Evolutionary conservation across 108 stramenopile species (phyloP), one percentile per base, ranked within the genome.

Genomic region (Chaetoceros tenuissimus): DNA sequence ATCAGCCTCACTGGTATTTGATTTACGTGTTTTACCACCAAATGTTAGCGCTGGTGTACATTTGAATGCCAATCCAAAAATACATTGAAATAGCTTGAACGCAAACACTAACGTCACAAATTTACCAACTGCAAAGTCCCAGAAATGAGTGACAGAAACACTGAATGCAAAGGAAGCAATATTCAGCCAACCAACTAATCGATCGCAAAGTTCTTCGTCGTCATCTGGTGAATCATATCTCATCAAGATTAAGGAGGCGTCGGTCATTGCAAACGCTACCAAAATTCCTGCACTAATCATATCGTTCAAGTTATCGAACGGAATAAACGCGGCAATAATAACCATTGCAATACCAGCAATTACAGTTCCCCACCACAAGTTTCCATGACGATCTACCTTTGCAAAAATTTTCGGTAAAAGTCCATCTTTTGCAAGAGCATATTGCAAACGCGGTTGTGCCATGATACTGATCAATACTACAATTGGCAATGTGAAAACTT

Each of bases 391-490:
- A 60, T 89, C 78, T 17, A 83, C 58, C 43, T 72, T 52, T 0
- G 66, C 69, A 72, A 96, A 92, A 16, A 91, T 62, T 24, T 28
- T 21, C 3, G 96, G 95, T 27, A 94, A 47, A 7, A 96, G 75
- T 23, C 94, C 93, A 68, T 96, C 95, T 26, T 70, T 68, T 23
- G 90, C 86, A 80, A 94, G 72, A 22, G 92, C 91, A 55, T 57
- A 81, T 59, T 78, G 84, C 44, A 96, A 62, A 17, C 95, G 76
- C 7, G 94, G 94, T 60, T 96, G 95, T 43, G 92, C 88, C 67
- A 94, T 64, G 28, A 94, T 62, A 13, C 87, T 82, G 3, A 96
- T 75, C 48, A 96, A 64, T 24, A 96, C 95, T 24, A 96, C 95
- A 16, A 96, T 72, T 0, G 96, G 96, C 17, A 96, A 67, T 18